These are phyloP conservation scores for Purshia tridentata DNA, from an alignment of 306 rosid species.

Conservation along the genomic window DNA sequence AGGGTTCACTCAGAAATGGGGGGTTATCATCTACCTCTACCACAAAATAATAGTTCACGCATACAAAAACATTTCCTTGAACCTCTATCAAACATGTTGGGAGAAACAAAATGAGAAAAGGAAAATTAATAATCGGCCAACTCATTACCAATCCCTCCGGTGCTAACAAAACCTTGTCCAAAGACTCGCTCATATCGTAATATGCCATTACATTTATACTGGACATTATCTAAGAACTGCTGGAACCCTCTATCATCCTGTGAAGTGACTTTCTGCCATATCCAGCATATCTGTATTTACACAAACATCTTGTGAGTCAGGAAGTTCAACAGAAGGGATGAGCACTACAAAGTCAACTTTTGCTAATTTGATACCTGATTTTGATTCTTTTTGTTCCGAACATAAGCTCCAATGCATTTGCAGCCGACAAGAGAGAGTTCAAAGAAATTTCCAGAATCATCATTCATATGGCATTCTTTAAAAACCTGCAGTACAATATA, in stretches of 20 bases:
- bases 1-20: constrained; percentile 3
- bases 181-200: constrained; percentile 52
- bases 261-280: constrained; percentile 45
- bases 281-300: constrained; percentile 82
- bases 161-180: constrained; percentile 51
- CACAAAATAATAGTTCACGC: background rate
- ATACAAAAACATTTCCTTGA: background rate
- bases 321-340: background rate
- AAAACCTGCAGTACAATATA: constrained; percentile 51
- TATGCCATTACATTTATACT: constrained; percentile 46
- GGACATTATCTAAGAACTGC: constrained; percentile 51
- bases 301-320: constrained; percentile 26
- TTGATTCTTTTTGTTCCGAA: constrained; percentile 84
- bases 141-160: constrained; percentile 49
- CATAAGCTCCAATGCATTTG: constrained; percentile 97
- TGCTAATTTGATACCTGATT: constrained; percentile 61
- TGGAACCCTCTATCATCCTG: constrained; percentile 48
- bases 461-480: constrained; percentile 57
- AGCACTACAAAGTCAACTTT: background rate
- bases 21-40: background rate
- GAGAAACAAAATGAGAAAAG: background rate
- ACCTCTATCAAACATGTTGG: background rate
- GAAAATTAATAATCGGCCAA: background rate
- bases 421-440: constrained; percentile 88
- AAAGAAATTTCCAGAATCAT: constrained; percentile 62